These are phyloP conservation scores for Jackrogersella multiformis DNA, from an alignment of 495 filamentous ascomycete species.

Conservation along the genomic window DNA sequence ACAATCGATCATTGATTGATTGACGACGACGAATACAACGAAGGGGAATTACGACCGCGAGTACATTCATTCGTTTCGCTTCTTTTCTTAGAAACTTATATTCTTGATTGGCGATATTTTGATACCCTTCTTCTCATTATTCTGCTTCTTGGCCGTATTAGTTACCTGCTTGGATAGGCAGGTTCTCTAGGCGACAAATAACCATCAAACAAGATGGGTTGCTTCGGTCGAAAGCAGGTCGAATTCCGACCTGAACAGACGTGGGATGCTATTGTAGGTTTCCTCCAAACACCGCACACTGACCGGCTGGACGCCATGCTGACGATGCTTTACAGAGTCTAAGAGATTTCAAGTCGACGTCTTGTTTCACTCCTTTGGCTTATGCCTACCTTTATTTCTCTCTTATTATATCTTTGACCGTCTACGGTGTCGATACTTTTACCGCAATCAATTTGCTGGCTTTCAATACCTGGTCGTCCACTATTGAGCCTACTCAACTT, in stretches of 20 bases:
- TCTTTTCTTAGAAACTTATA: conserved; percentile 32
- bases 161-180: conserved; percentile 25
- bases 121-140: conserved; percentile 40
- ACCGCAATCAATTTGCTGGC: conserved; percentile 89
- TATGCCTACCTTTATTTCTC: conserved; percentile 86
- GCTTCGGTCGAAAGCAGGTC: conserved; percentile 72
- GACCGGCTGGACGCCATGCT: conserved; percentile 5
- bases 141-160: conserved; percentile 25
- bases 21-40: conserved; percentile 40
- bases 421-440: conserved; percentile 90
- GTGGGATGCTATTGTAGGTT: conserved; percentile 92
- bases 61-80: conserved; percentile 33
- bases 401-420: conserved; percentile 78
- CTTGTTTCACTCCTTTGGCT: conserved; percentile 78
- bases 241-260: conserved; percentile 80
- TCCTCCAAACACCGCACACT: not conserved
- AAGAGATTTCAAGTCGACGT: conserved; percentile 83
- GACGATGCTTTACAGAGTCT: conserved; percentile 69
- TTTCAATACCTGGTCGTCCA: conserved; percentile 75
- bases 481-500: conserved; percentile 52
- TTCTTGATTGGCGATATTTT: conserved; percentile 42
- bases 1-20: conserved; percentile 44
- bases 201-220: conserved; percentile 68
- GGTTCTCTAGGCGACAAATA: conserved; percentile 20
- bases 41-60: conserved; percentile 24